Evolutionary conservation across 768 basidiomycete species (phyloP), one percentile per base, ranked within the genome.

Genomic region (Rhodotorula taiwanensis): DNA sequence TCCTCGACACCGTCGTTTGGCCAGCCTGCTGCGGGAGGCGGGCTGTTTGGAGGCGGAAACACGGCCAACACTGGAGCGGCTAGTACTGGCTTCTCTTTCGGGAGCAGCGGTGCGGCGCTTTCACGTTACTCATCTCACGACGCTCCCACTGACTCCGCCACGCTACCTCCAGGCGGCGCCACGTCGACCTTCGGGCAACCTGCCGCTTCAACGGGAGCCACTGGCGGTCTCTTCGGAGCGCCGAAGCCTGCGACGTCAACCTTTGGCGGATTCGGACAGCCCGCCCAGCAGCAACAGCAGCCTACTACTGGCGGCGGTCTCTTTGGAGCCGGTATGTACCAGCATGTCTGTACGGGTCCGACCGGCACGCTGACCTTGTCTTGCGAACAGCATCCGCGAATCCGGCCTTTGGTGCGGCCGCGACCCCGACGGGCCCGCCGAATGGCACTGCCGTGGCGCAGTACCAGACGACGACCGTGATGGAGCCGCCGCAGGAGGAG

Each of bases 261-360:
- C 20, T 71, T 71, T 33, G 70, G 70, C 30, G 61, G 59, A 1
- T 67, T 66, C 27, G 66, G 66, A 2, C 68, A 69, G 51, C 67
- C 62, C 4, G 67, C 62, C 34, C 52, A 58, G 41, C 62, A 49
- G 34, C 55, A 41, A 27, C 54, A 59, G 39, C 62, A 57, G 30
- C 50, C 54, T 0, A 43, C 55, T 6, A 42, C 64, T 27, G 39
- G 36, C 3, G 66, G 66, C 2, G 66, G 67, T 5, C 47, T 68
- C 31, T 68, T 68, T 31, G 67, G 67, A 25, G 58, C 50, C 27
- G 66, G 66, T 44, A 39, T 27, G 39, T n/a, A n/a, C n/a, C n/a
- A n/a, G n/a, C n/a, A n/a, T n/a, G n/a, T n/a, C n/a, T n/a, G n/a
- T n/a, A n/a, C n/a, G n/a, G n/a, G n/a, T n/a, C n/a, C n/a, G n/a